Conservation (phyloP, 106 monocot species). For the Dioscorea dumetorum region DNA sequence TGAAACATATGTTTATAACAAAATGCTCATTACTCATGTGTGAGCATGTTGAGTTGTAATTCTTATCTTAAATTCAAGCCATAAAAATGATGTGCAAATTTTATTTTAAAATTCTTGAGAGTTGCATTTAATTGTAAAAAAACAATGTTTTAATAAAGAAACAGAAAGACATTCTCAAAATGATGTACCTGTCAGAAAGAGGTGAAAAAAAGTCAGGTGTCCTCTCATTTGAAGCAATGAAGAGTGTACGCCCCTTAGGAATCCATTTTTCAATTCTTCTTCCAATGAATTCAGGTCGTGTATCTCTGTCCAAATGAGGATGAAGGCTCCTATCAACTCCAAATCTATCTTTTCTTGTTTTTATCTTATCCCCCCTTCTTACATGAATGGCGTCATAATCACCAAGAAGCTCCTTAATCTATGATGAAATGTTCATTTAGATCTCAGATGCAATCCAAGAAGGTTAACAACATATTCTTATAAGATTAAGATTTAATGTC, state of each 20-base stretch:
- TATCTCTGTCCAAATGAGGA: slow-evolving; percentile 95
- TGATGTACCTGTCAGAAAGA: slow-evolving; percentile 48
- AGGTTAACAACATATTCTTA: not conserved
- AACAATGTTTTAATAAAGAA: not conserved
- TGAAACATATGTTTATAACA: not conserved
- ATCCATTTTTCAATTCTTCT: slow-evolving; percentile 85
- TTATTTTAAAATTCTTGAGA: not conserved
- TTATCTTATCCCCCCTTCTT: slow-evolving; percentile 84
- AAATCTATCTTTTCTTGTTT: slow-evolving; percentile 82
- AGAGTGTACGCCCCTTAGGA: slow-evolving; percentile 70
- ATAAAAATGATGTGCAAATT: not conserved
- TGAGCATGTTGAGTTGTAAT: not conserved
- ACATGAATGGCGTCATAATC: slow-evolving; percentile 99
- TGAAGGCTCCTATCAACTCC: slow-evolving; percentile 61
- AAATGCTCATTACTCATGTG: not conserved
- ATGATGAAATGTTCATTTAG: not conserved
- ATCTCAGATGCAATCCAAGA: not conserved
- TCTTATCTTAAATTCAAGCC: not conserved
- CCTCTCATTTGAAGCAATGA: slow-evolving; percentile 93
- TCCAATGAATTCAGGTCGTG: slow-evolving; percentile 79
- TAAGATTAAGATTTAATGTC: not conserved
- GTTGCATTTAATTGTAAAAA: not conserved
- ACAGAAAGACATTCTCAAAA: not conserved
- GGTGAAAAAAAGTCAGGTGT: slow-evolving; percentile 75
- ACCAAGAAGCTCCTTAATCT: slow-evolving; percentile 78